Evolutionary conservation across 2,329 filamentous ascomycete genomes (phyloP).

Genomic region (Cladosporium sp.): DNA sequence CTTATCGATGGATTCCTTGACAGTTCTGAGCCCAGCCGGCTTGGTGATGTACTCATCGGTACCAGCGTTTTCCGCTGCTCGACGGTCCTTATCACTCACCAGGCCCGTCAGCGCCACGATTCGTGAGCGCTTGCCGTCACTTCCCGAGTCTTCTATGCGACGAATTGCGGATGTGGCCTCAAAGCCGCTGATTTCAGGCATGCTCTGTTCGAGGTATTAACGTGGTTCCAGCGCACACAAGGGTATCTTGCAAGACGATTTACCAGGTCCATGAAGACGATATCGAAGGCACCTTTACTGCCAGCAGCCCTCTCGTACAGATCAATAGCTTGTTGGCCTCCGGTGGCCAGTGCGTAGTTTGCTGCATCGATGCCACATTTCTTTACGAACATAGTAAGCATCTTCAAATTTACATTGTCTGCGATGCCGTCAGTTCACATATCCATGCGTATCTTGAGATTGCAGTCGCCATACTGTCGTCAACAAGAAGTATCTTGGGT

Average conservation of each 20-base stretch:
- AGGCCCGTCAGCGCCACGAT: not conserved
- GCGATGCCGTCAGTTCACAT: not conserved
- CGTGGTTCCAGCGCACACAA: not conserved
- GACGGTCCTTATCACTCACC: constrained; percentile 41
- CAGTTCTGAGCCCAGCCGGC: not conserved
- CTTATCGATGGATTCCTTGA: not conserved
- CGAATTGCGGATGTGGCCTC: not conserved
- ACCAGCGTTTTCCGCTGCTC: constrained; percentile 35
- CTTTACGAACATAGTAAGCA: not conserved
- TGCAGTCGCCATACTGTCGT: not conserved
- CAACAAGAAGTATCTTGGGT: not conserved
- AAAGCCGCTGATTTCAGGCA: not conserved
- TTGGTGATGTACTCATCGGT: not conserved
- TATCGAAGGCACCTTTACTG: not conserved
- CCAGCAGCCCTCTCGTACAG: not conserved
- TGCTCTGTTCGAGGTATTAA: not conserved
- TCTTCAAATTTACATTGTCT: not conserved
- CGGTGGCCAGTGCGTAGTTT: not conserved
- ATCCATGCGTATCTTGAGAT: not conserved
- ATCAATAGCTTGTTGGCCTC: not conserved
- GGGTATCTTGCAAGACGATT: not conserved
- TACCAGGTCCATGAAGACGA: constrained; percentile 1
- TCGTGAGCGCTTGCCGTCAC: not conserved
- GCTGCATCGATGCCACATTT: not conserved
- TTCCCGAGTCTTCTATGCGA: not conserved